Base-by-base conservation (phyloP, 2,329 filamentous ascomycete species). In the Orbilia oligospora region DNA sequence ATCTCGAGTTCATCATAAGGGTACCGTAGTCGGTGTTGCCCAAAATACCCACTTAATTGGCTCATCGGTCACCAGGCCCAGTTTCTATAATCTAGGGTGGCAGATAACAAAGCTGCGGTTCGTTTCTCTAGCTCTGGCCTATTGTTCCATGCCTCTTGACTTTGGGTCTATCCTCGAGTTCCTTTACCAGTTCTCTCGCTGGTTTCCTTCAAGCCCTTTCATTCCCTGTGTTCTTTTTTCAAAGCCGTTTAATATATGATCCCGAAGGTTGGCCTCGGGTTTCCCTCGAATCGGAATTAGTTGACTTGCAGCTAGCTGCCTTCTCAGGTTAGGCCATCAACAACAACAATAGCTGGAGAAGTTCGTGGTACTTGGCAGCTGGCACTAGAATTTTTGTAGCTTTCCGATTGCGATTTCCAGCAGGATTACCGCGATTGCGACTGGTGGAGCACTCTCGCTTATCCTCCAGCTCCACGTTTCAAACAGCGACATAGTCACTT, bases 391-490 rank as follows among this genome's bases (percentile, higher is more conserved):
- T 33, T 30, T 44, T 71, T 14, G 22, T 58, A 64, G 49, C 44
- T 56, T 27, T 69, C 68, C 75, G 75, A 78, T 27, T 78, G 75
- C 75, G 75, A 78, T 44, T 27, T n/a, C 18, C 3, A 22, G 14
- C 48, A 46, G 22, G 30, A 58, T 58, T 68, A 5, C 41, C 73
- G 73, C 73, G 73, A 77, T 24, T 77, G 73, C 73, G 73, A 77
- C 67, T 64, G 67, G 58, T 66, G 24, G 36, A 53, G 36, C 12
- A 20, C 16, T 27, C 20, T 61, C 56, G 56, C 56, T 61, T 61
- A 61, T 44, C 3, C n/a, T 27, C 3, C 56, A 12, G 20, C 44
- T 44, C 33, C 36, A 14, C 5, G 36, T 33, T n/a, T 44, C 10
- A 33, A 44, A 18, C 12, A 41, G 9, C 12, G 10, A 18, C 36